Percentiles rank a stretch among this genome's conserved stretches.
These are phyloP conservation scores for Imleria badia DNA, from an alignment of 768 basidiomycete species.

Conservation along the genomic window DNA sequence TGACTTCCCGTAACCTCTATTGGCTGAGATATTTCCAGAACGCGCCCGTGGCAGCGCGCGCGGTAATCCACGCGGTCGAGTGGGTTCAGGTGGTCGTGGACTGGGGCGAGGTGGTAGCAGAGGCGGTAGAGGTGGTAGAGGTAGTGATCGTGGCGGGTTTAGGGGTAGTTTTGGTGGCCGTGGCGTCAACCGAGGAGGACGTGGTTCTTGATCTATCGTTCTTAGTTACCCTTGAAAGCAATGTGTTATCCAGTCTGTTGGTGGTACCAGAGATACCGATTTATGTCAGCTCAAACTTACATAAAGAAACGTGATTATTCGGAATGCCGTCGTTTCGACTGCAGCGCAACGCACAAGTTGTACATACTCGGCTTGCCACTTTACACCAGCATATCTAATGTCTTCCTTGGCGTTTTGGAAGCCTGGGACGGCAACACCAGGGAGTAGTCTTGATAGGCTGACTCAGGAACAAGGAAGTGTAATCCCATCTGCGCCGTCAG, in stretches of 20 bases:
- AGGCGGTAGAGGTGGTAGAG: conserved; percentile 38
- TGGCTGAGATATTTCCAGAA: conserved; percentile 41
- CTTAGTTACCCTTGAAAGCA: too few species aligned
- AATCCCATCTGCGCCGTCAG: conserved; percentile 60
- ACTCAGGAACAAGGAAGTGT: conserved; percentile 74
- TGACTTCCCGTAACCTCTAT: conserved; percentile 1
- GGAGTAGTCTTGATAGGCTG: conserved; percentile 83
- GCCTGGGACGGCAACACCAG: conserved; percentile 81
- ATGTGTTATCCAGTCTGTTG: too few species aligned
- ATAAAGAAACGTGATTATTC: too few species aligned
- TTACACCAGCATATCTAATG: conserved; percentile 42
- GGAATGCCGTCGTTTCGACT: too few species aligned
- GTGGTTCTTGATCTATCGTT: conserved; percentile 44
- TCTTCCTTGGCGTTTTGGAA: conserved; percentile 79
- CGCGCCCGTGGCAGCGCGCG: conserved; percentile 42
- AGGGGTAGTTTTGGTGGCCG: conserved; percentile 48
- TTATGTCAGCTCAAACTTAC: too few species aligned
- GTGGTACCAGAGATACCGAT: too few species aligned
- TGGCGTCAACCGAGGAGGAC: conserved; percentile 41
- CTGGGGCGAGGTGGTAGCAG: conserved; percentile 38
- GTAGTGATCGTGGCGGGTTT: conserved; percentile 43
- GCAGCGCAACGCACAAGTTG: too few species aligned
- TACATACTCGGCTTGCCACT: too few species aligned
- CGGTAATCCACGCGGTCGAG: conserved; percentile 28
- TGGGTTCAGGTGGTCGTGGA: conserved; percentile 30